Evolutionary conservation across 139 green algal genomes (phyloP).

Genomic region (Volvox reticuliferus): DNA sequence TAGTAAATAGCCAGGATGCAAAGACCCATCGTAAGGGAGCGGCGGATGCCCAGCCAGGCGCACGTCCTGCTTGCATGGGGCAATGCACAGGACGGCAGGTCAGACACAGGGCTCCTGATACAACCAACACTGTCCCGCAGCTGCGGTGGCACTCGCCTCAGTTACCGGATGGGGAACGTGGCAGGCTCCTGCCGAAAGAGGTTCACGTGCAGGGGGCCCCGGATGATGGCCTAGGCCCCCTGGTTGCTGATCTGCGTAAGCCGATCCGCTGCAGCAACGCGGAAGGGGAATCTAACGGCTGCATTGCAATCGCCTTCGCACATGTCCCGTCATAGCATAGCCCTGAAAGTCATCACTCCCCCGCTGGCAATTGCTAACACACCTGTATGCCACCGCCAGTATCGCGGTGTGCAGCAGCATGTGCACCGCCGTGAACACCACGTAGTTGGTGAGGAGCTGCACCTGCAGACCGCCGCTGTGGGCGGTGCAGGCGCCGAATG

Average conservation of each 20-base stretch:
- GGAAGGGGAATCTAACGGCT: too few species aligned
- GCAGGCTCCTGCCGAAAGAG: too few species aligned
- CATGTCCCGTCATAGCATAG: too few species aligned
- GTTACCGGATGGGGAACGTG: too few species aligned
- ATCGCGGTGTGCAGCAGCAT: conserved; percentile 50
- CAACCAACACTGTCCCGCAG: too few species aligned
- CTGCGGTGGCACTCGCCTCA: too few species aligned
- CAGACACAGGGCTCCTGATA: too few species aligned
- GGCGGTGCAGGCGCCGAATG: conserved; percentile 1
- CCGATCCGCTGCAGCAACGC: too few species aligned
- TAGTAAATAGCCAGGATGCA: conserved; percentile 2
- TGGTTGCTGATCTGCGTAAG: too few species aligned
- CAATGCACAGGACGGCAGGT: too few species aligned
- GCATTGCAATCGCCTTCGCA: too few species aligned
- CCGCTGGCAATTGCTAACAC: background rate
- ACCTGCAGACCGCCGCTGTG: background rate
- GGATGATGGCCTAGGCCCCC: too few species aligned
- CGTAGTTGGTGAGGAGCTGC: background rate
- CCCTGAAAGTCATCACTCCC: background rate
- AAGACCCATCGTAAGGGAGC: conserved; percentile 17
- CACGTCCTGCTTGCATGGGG: background rate
- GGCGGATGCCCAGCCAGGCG: conserved; percentile 41
- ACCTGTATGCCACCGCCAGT: conserved; percentile 44
- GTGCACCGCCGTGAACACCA: conserved; percentile 47
- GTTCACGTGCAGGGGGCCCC: background rate